Base-by-base conservation (phyloP, 768 basidiomycete genomes). In the Trametes elegans region DNA sequence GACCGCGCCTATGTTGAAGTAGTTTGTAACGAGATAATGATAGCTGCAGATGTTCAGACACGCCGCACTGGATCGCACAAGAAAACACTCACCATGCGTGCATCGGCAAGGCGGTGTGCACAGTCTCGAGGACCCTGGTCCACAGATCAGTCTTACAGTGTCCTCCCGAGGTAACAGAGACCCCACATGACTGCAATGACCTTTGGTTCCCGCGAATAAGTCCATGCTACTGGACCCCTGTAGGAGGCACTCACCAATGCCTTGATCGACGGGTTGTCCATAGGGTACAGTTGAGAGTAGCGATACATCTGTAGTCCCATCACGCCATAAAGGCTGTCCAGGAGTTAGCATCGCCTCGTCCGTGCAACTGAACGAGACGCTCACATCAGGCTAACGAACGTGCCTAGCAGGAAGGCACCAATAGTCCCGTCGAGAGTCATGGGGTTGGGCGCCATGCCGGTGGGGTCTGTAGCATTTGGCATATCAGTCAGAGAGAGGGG, bases 371-470 rank as follows among this genome's bases (percentile, higher is more conserved):
- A 18, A 19, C 3, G 19, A 10, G 32, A 23, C 18, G 26, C 49
- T 39, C 11, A 49, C 49, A 49, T 19, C 7, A 49, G 27, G 14
- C 49, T 49, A 19, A 40, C n/a, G 38, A 49, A 49, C 3, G 49
- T 49, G 3, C 49, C 36, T 16, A 49, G 19, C 5, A 38, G 23
- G 26, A 49, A 26, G 2, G 24, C 36, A 7, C 49, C 49, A 14
- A 29, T 29, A 6, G 38, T 49, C 18, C 41, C 10, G 28, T 28
- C 18, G 18, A 49, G 47, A 4, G 24, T 35, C 18, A n/a, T 39
- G n/a, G 38, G 21, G 38, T n/a, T 19, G 38, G n/a, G n/a, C n/a
- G n/a, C n/a, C n/a, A n/a, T n/a, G n/a, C n/a, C n/a, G n/a, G n/a
- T n/a, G n/a, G n/a, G n/a, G n/a, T n/a, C n/a, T n/a, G n/a, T n/a